These are phyloP conservation scores for Spiromastix sp. DNA, from an alignment of 2,329 filamentous ascomycete genomes.

Conservation along the genomic window DNA sequence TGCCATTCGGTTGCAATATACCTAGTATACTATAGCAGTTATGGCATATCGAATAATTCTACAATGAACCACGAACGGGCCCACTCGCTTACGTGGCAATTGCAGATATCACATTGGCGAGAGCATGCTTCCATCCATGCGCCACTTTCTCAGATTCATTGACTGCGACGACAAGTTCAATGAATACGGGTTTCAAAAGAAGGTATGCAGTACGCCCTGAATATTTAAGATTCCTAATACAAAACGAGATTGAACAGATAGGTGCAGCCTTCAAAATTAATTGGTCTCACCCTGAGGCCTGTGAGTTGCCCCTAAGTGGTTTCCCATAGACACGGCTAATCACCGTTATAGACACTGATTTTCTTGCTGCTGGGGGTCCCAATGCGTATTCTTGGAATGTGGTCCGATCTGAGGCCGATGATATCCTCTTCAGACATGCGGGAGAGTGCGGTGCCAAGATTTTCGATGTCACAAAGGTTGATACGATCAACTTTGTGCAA, in stretches of 20 bases:
- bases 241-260: conserved; percentile 13
- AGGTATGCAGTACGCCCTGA: conserved; percentile 22
- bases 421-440: conserved; percentile 37
- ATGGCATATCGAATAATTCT: too few relatives aligned
- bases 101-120: conserved; percentile 32
- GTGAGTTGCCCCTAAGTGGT: conserved; percentile 15
- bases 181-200: conserved; percentile 31
- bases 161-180: conserved; percentile 33
- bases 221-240: too few relatives aligned
- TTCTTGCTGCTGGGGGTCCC: conserved; percentile 31
- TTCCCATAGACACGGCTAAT: too few relatives aligned
- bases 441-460: conserved; percentile 28
- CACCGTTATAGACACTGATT: conserved; percentile 37
- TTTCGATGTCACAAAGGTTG: conserved; percentile 33
- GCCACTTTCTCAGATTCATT: conserved; percentile 36
- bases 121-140: conserved; percentile 28
- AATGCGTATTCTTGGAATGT: conserved; percentile 37
- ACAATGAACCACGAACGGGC: too few relatives aligned
- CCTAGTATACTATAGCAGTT: too few relatives aligned
- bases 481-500: conserved; percentile 16
- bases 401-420: conserved; percentile 37
- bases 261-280: conserved; percentile 34
- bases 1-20: too few relatives aligned
- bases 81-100: too few relatives aligned
- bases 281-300: conserved; percentile 20